Percentiles rank a stretch among this genome's conserved stretches.
Evolutionary conservation across 768 basidiomycete genomes (phyloP).

Genomic region (Mycena metata): DNA sequence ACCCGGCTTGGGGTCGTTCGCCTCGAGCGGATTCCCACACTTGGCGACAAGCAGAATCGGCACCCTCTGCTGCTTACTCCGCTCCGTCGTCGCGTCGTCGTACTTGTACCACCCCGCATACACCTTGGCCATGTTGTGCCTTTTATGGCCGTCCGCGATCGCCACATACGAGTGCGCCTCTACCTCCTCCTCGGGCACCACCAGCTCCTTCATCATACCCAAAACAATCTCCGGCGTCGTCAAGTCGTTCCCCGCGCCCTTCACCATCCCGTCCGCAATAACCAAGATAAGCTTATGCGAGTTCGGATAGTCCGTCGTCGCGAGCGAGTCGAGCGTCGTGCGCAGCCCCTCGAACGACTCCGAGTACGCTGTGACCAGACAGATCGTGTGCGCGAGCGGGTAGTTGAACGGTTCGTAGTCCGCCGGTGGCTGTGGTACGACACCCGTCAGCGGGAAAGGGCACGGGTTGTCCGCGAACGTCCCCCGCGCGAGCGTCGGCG

Average conservation of each 20-base stretch:
- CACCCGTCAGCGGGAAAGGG: conserved; percentile 91
- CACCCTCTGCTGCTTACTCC: conserved; percentile 95
- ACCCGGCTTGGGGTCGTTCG: conserved; percentile 92
- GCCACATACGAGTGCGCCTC: conserved; percentile 97
- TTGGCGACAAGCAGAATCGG: conserved; percentile 98
- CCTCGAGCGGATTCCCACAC: conserved; percentile 92
- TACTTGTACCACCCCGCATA: conserved; percentile 98
- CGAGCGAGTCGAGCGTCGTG: conserved; percentile 97
- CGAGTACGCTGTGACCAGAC: conserved; percentile 98
- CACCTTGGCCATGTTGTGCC: conserved; percentile 99
- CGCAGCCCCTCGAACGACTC: conserved; percentile 96
- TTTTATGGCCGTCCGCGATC: conserved; percentile 99
- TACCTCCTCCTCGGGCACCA: conserved; percentile 84
- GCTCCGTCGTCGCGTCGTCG: conserved; percentile 90
- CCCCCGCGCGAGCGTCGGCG: conserved; percentile 49
- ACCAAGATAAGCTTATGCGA: conserved; percentile 96
- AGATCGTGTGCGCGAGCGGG: conserved; percentile 93
- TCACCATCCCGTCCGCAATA: conserved; percentile 98
- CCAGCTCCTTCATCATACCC: conserved; percentile 96
- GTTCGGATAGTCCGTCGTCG: conserved; percentile 98
- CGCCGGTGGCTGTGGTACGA: conserved; percentile 91
- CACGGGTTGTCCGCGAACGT: conserved; percentile 78
- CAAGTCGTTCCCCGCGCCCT: conserved; percentile 90
- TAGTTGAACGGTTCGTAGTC: conserved; percentile 98
- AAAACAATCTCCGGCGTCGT: conserved; percentile 96